phyloP scores from a whole-genome alignment of 805 yeast genomes.

The Candida loeiensis region DNA sequence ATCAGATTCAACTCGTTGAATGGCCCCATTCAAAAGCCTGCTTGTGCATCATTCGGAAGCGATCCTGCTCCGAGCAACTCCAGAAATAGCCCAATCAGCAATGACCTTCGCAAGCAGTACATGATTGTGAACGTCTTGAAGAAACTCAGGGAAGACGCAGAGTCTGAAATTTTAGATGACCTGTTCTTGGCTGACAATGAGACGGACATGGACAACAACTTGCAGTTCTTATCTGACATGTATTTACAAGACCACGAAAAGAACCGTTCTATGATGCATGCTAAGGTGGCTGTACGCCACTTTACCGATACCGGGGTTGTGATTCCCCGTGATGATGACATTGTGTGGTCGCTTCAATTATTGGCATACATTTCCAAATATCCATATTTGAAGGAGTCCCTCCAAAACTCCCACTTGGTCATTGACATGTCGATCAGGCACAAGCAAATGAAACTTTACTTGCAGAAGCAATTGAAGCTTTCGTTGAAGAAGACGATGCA shows the following conservation, averaged over 20 bases:
- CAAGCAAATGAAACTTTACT: constrained; percentile 34
- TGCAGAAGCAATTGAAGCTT: constrained; percentile 34
- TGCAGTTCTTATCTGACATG: constrained; percentile 39
- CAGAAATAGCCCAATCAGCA: constrained; percentile 18
- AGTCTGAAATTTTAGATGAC: constrained; percentile 31
- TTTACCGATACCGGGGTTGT: constrained; percentile 61
- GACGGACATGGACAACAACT: constrained; percentile 40
- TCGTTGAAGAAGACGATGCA: constrained; percentile 29
- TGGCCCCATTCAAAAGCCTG: constrained; percentile 3
- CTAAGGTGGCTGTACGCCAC: constrained; percentile 33
- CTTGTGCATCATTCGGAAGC: background rate
- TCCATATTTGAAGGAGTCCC: constrained; percentile 66
- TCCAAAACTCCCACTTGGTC: constrained; percentile 74
- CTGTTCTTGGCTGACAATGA: constrained; percentile 28
- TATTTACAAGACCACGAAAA: constrained; percentile 35
- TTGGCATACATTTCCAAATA: constrained; percentile 92
- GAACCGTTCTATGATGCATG: constrained; percentile 23
- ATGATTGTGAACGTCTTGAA: constrained; percentile 34
- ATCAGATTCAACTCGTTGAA: constrained; percentile 21
- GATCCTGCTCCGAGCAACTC: constrained; percentile 7
- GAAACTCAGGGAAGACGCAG: constrained; percentile 37
- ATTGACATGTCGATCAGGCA: constrained; percentile 55
- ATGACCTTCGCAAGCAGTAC: constrained; percentile 35
- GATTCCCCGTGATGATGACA: constrained; percentile 91
- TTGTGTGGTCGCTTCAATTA: constrained; percentile 88